Conservation (phyloP, 225 moss, liverwort and hornwort species). For the Polytrichum commune region DNA sequence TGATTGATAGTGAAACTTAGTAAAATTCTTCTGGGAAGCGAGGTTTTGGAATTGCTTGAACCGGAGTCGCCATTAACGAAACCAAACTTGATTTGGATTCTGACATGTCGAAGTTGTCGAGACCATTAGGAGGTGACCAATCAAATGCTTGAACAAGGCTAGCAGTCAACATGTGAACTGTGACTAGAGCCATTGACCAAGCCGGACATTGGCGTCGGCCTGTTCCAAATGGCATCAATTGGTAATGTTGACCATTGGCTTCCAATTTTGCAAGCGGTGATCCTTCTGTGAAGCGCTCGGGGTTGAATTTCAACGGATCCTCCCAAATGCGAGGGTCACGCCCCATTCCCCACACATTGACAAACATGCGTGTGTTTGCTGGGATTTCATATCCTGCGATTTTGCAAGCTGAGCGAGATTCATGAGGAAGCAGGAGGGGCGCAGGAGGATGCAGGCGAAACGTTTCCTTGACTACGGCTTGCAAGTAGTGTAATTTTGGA, state of each 20-base stretch:
- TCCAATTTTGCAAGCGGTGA: conserved; percentile 11
- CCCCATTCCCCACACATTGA: conserved; percentile 39
- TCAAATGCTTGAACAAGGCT: conserved; percentile 27
- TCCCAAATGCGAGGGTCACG: conserved; percentile 32
- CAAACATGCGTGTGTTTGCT: conserved; percentile 20
- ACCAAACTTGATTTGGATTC: conserved; percentile 18
- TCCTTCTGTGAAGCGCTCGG: conserved; percentile 27
- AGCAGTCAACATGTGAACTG: conserved; percentile 15
- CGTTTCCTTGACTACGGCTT: conserved; percentile 35
- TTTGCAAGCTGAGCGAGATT: conserved; percentile 14
- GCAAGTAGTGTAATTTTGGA: conserved; percentile 17
- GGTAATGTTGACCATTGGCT: conserved; percentile 16
- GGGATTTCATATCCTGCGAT: conserved; percentile 26
- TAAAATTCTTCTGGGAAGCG: conserved; percentile 10
- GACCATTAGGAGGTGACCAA: conserved; percentile 19
- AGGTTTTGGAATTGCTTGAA: conserved; percentile 1
- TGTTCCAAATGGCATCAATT: conserved; percentile 36
- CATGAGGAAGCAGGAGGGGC: conserved; percentile 31
- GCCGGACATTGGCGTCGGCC: conserved; percentile 34
- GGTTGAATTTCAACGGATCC: conserved; percentile 12
- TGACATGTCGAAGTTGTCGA: conserved; percentile 19
- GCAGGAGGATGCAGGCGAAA: conserved; percentile 44
- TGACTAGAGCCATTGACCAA: conserved; percentile 12
- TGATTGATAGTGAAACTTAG: neutral
- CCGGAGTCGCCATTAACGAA: conserved; percentile 8